A percentile compares a stretch with the other conserved stretches of the same genome.
Conservation (phyloP, 768 basidiomycete species). For the Epithele typhae region DNA sequence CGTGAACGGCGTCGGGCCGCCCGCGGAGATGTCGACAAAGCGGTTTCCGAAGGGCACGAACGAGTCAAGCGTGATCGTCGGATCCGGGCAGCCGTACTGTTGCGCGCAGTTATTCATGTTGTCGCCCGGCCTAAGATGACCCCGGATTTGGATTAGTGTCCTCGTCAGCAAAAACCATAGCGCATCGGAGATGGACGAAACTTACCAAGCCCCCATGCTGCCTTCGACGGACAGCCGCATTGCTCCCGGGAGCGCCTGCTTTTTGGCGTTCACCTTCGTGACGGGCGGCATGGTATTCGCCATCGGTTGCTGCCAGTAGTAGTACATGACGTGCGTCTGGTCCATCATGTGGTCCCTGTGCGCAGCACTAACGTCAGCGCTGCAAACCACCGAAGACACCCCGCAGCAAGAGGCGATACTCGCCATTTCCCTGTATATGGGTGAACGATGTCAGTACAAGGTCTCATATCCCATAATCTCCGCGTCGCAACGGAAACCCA, state of each 20-base stretch:
- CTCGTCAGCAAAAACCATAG: no score
- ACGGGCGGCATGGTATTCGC: constrained; percentile 55
- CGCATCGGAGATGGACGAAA: no score
- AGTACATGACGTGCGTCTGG: constrained; percentile 63
- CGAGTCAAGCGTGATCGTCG: constrained; percentile 50
- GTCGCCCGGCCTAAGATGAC: constrained; percentile 54
- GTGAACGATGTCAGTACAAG: no score
- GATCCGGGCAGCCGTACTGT: constrained; percentile 44
- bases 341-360: constrained; percentile 53
- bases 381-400: neutral
- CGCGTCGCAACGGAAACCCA: constrained; percentile 22
- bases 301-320: constrained; percentile 73
- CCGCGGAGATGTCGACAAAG: constrained; percentile 60
- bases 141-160: no score
- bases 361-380: neutral
- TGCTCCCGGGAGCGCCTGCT: constrained; percentile 54
- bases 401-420: constrained; percentile 37
- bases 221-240: constrained; percentile 65
- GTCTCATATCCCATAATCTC: no score
- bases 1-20: constrained; percentile 53
- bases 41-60: constrained; percentile 49
- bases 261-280: constrained; percentile 47
- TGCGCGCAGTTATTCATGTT: constrained; percentile 52
- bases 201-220: constrained; percentile 54
- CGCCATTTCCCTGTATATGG: constrained; percentile 52